Evolutionary conservation across 208 protist species (phyloP), one percentile per base, ranked within the genome.

Genomic region (Acanthamoeba lenticulata): DNA sequence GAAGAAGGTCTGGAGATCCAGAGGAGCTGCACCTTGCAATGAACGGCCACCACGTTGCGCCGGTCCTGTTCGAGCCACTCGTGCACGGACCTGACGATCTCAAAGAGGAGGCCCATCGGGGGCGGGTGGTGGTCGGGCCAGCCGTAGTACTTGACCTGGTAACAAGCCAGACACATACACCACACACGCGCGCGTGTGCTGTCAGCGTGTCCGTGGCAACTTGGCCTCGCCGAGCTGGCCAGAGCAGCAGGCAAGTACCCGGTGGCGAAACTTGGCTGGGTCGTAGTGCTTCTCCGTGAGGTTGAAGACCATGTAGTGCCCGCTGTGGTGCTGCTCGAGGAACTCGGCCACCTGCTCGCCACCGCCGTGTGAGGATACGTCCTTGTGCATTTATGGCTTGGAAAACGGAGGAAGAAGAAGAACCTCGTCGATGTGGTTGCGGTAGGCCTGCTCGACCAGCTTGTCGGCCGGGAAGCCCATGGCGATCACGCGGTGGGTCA

Each of bases 341-440:
- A 47, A 91, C 0, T 62, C 85, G 55, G 85, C 85, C 21, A 90
- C 83, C 83, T 90, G 9, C 27, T 6, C 5, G 0, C 44, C 19
- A 55, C 15, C 44, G 83, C 34, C 13, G 15, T 34, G 19, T 45
- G 36, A 34, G 36, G 42, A 36, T 13, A 36, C 4, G 49, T 32
- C 47, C 38, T 3, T 90, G 40, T 90, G 24, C 15, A n/a, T n/a
- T n/a, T n/a, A n/a, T n/a, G n/a, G n/a, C n/a, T n/a, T n/a, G 1
- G 21, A 3, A 65, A 69, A 27, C 11, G 6, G 44, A 44, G 29
- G 17, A 86, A 86, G 27, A 38, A 86, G 47, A 45, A 45, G n/a
- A 24, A 93, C 89, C 89, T 93, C 89, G 38, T 93, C 89, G 42
- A 93, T 93, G 65, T 81, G 89, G 42, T 93, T 93, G 40, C 89